A percentile compares a stretch with the other conserved stretches of the same genome.
Conservation (phyloP, 768 basidiomycete genomes). For the Suillus americanus region DNA sequence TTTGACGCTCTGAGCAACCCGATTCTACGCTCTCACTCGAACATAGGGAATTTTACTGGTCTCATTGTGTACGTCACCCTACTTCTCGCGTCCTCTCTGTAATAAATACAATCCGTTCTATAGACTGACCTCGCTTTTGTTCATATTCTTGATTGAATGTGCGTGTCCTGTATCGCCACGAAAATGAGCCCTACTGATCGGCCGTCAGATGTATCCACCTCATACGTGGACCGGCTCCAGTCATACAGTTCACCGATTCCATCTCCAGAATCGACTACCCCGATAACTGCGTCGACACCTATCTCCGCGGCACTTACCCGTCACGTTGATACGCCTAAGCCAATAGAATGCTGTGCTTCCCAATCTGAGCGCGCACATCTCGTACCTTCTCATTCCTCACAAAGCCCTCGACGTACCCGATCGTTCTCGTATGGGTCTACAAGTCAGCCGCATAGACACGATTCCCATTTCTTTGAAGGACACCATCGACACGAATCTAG, state of each 20-base stretch:
- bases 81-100: conserved; percentile 3
- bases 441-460: conserved; percentile 3
- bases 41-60: conserved; percentile 61
- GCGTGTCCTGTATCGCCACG: conserved; percentile 24
- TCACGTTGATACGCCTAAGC: neutral
- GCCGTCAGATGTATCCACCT: conserved; percentile 63
- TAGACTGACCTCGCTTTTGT: conserved; percentile 62
- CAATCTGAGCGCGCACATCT: conserved; percentile 21
- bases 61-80: conserved; percentile 64
- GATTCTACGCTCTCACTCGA: conserved; percentile 44
- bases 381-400: conserved; percentile 8
- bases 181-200: neutral
- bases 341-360: neutral
- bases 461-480: conserved; percentile 29
- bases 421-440: conserved; percentile 23
- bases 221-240: conserved; percentile 72
- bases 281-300: conserved; percentile 20
- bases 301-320: neutral
- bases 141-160: conserved; percentile 84
- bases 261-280: conserved; percentile 35
- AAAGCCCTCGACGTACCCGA: neutral
- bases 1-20: conserved; percentile 58
- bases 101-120: neutral
- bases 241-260: conserved; percentile 55
- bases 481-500: conserved; percentile 36